phyloP scores from a whole-genome alignment of 129 eudicot species.

The Tagetes patula region DNA sequence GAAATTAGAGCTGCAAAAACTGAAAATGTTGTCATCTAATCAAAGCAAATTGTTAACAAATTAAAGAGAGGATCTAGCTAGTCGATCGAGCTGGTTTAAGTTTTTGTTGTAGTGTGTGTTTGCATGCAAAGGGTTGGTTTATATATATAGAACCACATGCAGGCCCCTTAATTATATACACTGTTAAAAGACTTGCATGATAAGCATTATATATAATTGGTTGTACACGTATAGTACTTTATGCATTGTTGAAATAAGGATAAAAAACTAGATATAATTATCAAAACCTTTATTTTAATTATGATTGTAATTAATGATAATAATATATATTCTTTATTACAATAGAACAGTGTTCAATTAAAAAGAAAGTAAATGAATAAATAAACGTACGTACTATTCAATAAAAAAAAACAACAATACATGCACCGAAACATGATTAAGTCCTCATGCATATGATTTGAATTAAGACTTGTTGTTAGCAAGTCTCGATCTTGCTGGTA shows the following conservation, averaged over 20 bases:
- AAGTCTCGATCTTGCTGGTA: slow-evolving; percentile 31
- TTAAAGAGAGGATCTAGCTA: not conserved
- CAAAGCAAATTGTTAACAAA: not conserved
- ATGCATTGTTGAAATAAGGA: not conserved
- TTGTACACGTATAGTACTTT: not conserved
- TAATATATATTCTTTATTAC: too few relatives aligned
- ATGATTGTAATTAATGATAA: too few relatives aligned
- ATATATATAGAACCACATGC: slow-evolving; percentile 31
- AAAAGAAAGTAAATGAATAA: not conserved
- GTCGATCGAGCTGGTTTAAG: not conserved
- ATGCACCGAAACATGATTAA: not conserved
- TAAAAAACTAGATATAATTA: slow-evolving; percentile 22
- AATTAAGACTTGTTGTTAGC: slow-evolving; percentile 19
- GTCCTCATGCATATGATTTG: slow-evolving; percentile 22
- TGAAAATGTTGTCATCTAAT: slow-evolving; percentile 26
- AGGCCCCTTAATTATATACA: not conserved
- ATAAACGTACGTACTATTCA: not conserved
- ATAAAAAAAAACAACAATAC: not conserved
- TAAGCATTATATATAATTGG: not conserved
- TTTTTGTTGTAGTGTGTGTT: slow-evolving; percentile 18
- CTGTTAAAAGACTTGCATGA: not conserved
- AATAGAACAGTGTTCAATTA: not conserved
- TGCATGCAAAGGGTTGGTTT: slow-evolving; percentile 28
- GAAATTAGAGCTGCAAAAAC: slow-evolving; percentile 25
- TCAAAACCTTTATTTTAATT: not conserved